These are phyloP conservation scores for Claviceps sorghi DNA, from an alignment of 2,329 filamentous ascomycete genomes.

Conservation along the genomic window DNA sequence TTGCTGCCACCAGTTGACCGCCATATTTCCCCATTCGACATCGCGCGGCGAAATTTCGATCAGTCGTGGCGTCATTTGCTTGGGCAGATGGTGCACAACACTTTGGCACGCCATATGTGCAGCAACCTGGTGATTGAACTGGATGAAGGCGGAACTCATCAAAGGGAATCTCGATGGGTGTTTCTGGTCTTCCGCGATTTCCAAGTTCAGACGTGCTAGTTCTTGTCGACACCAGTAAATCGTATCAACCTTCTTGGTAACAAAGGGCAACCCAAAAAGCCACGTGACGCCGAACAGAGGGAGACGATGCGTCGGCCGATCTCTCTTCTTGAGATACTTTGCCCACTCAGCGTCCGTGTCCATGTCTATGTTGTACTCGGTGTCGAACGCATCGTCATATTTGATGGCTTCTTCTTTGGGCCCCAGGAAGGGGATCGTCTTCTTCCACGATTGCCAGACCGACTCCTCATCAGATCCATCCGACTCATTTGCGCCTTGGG, in stretches of 20 bases:
- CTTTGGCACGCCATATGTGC: constrained; percentile 97
- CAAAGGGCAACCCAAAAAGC: constrained; percentile 62
- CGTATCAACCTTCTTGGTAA: constrained; percentile 85
- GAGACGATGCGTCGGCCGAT: constrained; percentile 73
- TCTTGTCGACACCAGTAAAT: constrained; percentile 85
- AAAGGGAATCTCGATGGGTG: constrained; percentile 73
- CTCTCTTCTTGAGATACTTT: constrained; percentile 64
- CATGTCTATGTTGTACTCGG: constrained; percentile 41
- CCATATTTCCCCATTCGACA: constrained; percentile 96
- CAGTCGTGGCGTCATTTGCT: constrained; percentile 80
- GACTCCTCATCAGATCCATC: constrained; percentile 29
- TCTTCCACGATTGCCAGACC: constrained; percentile 35
- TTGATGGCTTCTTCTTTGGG: constrained; percentile 26
- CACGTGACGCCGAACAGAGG: constrained; percentile 48
- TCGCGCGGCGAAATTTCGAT: constrained; percentile 92
- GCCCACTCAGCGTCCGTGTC: constrained; percentile 61
- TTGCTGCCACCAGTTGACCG: constrained; percentile 82
- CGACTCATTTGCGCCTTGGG: constrained; percentile 35
- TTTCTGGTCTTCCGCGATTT: constrained; percentile 82
- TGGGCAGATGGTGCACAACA: constrained; percentile 77
- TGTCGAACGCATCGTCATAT: constrained; percentile 51
- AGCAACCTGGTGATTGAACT: constrained; percentile 95
- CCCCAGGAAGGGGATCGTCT: constrained; percentile 34
- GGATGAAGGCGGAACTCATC: constrained; percentile 95
- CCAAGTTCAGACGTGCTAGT: constrained; percentile 72